Base-by-base conservation (phyloP, 805 yeast genomes). In the Starmerella cellae region DNA sequence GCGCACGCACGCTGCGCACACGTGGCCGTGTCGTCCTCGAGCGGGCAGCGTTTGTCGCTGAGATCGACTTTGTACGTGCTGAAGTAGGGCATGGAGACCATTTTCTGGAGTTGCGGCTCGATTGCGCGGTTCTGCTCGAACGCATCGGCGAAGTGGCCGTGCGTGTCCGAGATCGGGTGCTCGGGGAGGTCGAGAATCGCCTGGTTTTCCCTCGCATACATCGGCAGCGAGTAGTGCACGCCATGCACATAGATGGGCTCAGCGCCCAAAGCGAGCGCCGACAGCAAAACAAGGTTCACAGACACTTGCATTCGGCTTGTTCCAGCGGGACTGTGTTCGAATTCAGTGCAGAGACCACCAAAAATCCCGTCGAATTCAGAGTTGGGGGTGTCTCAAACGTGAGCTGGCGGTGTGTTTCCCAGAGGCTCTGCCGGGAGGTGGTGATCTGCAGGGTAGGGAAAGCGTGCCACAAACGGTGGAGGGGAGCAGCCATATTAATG, bases 1-100 rank as follows among this genome's bases (percentile, higher is more conserved):
- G 95, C 93, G 63, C 96, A 85, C 43, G 83, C 79, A 49, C 82
- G 70, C 55, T 84, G 82, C 47, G 85, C 82, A 59, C 96, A 85
- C 55, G 81, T 75, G 34, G 87, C 93, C 37, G 70, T 70, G 55
- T 68, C 75, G 50, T 75, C 74, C 85, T 83, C 82, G 59, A 81
- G 85, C 22, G 94, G 88, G 60, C 99, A 85, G 71, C 79, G 53
- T 11, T 55, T 54, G 22, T 58, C 63, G 60, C 76, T 83, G 44
- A 91, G 67, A 56, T 91, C 85, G 42, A 91, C 70, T 58, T 84
- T 78, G 67, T 83, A 91, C 58, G 82, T 83, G 50, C 79, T 74
- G 73, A 91, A 88, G 62, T 82, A 91, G 51, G 87, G 84, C 29
- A 83, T 76, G 35, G 69, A 58, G 8, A 79, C 80, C 35, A 88